Base-by-base conservation (phyloP, 305 asterid genomes). In the Fraxinus sp. region DNA sequence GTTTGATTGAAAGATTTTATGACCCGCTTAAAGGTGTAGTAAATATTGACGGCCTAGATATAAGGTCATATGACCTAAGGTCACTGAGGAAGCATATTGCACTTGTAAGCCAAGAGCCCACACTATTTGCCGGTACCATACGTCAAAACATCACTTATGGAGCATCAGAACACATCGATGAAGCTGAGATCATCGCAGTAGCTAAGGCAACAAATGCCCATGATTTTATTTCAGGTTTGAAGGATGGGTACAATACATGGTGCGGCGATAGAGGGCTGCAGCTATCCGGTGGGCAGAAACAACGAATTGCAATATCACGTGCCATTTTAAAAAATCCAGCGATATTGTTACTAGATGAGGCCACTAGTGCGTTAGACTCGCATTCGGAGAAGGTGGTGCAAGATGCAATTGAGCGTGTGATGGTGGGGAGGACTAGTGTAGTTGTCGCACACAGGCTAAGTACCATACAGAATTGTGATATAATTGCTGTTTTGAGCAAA, bases 201-300 rank as follows among this genome's bases (percentile, higher is more conserved):
- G 89, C 97, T 0, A 93, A 93, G 85, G 92, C 92, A 2, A 98
- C 97, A 6, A 95, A 95, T 9, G 98, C 98, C 0, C 98, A 95
- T 0, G 94, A 91, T 59, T 95, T 95, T 88, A 92, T 94, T 9
- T 83, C 96, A 0, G 90, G 89, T 6, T 68, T 94, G 14, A 90
- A 93, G 72, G 91, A 94, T 2, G 98, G 99, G 3, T 95, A 93
- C 28, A 89, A 88, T 5, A 94, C 98, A 0, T 87, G 90, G 80
- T 94, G 99, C n/a, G 99, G 99, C 0, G 98, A 95, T 76, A 83
- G 94, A n/a, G 99, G 99, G 22, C 44, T 92, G 44, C 99, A 94
- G 76, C 83, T 95, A 13, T 95, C 98, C 0, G 99, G 99, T 0
- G 99, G 99, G 0, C 99, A 95, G 83, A 95, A 95, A 82, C 99